Conservation (phyloP, 2,329 filamentous ascomycete genomes). For the Fusarium aywerte region DNA sequence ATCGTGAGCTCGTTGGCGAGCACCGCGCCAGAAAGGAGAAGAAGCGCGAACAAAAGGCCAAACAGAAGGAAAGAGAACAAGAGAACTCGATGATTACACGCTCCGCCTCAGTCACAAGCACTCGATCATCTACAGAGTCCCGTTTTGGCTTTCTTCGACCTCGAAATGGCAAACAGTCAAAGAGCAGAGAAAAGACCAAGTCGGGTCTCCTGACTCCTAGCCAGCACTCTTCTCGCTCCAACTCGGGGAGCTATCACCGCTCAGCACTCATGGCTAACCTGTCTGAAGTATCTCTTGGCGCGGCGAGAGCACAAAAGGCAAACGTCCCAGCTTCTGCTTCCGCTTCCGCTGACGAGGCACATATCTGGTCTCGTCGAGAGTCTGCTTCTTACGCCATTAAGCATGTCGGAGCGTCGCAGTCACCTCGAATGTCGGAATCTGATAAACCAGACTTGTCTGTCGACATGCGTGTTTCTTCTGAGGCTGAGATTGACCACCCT, state of each 20-base stretch:
- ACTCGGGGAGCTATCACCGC: conserved; percentile 39
- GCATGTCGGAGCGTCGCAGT: conserved; percentile 21
- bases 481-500: conserved; percentile 25
- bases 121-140: conserved; percentile 54
- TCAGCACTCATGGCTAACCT: conserved; percentile 29
- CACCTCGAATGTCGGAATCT: conserved; percentile 4
- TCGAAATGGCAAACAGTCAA: conserved; percentile 46
- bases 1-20: conserved; percentile 64
- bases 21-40: conserved; percentile 61
- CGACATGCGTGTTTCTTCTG: conserved; percentile 36
- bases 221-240: conserved; percentile 44
- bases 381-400: conserved; percentile 31
- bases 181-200: conserved; percentile 35
- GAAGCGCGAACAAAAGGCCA: conserved; percentile 48
- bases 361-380: conserved; percentile 15
- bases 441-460: conserved; percentile 25
- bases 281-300: conserved; percentile 32
- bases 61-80: conserved; percentile 30
- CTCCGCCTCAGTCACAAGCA: conserved; percentile 58
- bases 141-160: conserved; percentile 58
- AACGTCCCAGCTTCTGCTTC: neutral
- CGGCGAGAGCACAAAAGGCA: neutral
- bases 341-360: conserved; percentile 8
- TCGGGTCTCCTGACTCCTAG: conserved; percentile 44
- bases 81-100: conserved; percentile 44